Base-by-base conservation (phyloP, 768 basidiomycete species). In the Lyophyllum semitale region DNA sequence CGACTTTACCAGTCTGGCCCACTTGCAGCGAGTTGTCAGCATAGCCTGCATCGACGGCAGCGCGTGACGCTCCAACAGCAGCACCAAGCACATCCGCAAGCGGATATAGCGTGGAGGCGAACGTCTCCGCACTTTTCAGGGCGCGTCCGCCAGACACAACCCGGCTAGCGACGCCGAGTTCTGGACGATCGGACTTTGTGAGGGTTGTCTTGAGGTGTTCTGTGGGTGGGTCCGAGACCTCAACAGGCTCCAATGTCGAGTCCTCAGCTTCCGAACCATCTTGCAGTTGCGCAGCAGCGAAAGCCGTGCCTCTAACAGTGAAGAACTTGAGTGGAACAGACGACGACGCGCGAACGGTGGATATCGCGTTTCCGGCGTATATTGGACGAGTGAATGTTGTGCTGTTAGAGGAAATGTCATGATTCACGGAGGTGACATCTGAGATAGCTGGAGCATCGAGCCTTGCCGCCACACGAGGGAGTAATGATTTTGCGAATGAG, bases 1-100 rank as follows among this genome's bases (percentile, higher is more conserved):
- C 95, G 32, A 99, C 91, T 73, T 98, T 98, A 52, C 97, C 97
- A 0, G 97, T 99, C 77, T 99, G 97, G 22, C 97, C 97, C n/a
- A 99, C 97, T 72, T 99, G 97, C 48, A 98, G 68, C 4, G 93
- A 95, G 73, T 98, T 98, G 71, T 98, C 97, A 26, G 93, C 94
- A 66, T 98, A 98, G 1, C 97, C 97, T 25, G 95, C 93, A 70
- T 99, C 97, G 17, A 99, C 97, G 3, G 97, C 97, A 5, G 97
- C 97, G 51, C 97, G 86, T 18, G 93, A 95, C n/a, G 97, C 97
- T 55, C 97, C 97, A 56, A 99, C 91, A 26, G 96, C 96, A 8
- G 97, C 97, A 37, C 93, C 93, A 20, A 99, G 80, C 1, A 81
- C 86, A 67, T 98, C 97, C 2, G 96, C 97, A 17, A 98, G 83